A percentile compares a stretch with the other conserved stretches of the same genome.
phyloP scores from a whole-genome alignment of 208 protist genomes.

The Giardia duodenalis region DNA sequence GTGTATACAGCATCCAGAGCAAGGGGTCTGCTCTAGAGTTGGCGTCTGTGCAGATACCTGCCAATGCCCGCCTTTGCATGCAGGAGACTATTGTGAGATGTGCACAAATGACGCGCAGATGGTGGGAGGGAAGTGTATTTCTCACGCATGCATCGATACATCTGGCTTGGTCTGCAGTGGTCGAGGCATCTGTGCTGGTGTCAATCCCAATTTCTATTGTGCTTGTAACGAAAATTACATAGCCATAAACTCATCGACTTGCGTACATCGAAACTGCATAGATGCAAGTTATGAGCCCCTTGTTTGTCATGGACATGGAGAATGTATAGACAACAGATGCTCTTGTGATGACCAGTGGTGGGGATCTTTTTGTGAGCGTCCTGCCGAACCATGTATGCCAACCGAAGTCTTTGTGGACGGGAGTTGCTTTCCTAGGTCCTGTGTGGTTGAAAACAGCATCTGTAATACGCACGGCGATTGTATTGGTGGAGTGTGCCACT shows the following conservation, averaged over 20 bases:
- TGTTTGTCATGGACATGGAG: background rate
- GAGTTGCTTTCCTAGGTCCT: background rate
- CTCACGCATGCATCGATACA: background rate
- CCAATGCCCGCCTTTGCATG: no score
- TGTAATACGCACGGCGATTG: background rate
- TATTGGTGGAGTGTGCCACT: background rate
- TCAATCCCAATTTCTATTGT: background rate
- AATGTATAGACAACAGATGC: background rate
- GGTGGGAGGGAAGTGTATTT: background rate
- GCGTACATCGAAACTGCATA: background rate
- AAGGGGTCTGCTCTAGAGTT: background rate
- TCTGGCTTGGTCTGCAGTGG: background rate
- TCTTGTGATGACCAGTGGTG: background rate
- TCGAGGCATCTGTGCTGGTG: background rate
- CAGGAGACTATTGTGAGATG: no score
- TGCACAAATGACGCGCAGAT: no score
- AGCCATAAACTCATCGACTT: background rate
- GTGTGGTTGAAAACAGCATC: background rate
- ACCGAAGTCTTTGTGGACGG: background rate
- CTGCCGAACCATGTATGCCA: background rate
- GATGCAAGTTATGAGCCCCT: background rate
- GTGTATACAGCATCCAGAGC: background rate
- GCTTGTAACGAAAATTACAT: background rate
- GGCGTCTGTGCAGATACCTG: no score
- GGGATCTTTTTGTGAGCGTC: background rate